phyloP scores from a whole-genome alignment of 257 asterid species.

The Oldenlandia corymbosa region DNA sequence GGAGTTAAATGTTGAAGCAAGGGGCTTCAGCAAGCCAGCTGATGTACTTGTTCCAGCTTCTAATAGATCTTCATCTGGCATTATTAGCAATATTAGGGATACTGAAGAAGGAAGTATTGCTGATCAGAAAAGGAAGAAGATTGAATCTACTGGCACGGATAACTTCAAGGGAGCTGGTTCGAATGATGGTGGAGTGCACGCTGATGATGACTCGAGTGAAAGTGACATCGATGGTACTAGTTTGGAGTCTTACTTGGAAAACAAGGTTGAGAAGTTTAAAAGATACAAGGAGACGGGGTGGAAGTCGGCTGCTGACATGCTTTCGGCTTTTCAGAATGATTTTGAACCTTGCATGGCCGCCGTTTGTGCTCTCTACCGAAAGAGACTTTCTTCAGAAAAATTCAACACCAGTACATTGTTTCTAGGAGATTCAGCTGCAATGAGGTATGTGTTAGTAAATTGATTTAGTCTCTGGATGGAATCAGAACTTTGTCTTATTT shows the following conservation, averaged over 20 bases:
- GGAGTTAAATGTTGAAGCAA: neutral
- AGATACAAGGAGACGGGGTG: neutral
- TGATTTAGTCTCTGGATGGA: neutral
- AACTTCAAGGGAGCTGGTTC: neutral
- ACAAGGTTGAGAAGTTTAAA: neutral
- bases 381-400: too few species aligned
- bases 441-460: too few species aligned
- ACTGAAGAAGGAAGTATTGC: neutral
- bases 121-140: neutral
- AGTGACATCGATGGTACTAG: neutral
- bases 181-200: too few species aligned
- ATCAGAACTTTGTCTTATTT: neutral
- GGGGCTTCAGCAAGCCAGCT: neutral
- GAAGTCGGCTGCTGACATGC: too few species aligned
- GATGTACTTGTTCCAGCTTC: neutral
- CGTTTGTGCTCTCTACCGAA: too few species aligned
- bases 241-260: neutral
- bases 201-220: neutral
- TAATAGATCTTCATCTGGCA: neutral
- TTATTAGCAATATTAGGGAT: neutral
- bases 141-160: too few species aligned
- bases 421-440: neutral
- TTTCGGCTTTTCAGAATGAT: too few species aligned
- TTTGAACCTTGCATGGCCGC: too few species aligned
- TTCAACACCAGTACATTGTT: too few species aligned